phyloP scores from a whole-genome alignment of 305 asterid species.

The Plantago rigida region DNA sequence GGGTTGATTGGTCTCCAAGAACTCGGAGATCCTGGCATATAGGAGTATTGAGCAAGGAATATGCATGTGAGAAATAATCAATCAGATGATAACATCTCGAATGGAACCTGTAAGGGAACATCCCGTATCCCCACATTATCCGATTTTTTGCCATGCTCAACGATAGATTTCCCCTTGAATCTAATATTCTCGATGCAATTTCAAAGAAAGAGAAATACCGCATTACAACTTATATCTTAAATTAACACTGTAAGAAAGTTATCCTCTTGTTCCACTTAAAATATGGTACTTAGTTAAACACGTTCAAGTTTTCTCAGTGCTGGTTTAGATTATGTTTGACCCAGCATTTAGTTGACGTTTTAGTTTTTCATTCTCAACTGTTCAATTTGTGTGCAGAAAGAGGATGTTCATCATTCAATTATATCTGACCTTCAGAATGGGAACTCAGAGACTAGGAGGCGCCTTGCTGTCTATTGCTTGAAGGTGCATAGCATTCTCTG shows the following conservation, averaged over 20 bases:
- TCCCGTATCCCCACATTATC: no score
- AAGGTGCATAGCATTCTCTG: constrained; percentile 46
- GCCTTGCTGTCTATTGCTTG: constrained; percentile 92
- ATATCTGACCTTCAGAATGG: constrained; percentile 99
- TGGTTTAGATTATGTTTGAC: constrained; percentile 5
- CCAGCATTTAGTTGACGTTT: constrained; percentile 12
- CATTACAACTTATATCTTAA: constrained; percentile 8
- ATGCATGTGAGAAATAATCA: neutral
- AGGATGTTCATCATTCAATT: constrained; percentile 97
- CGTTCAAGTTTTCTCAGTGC: constrained; percentile 14
- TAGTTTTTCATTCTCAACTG: constrained; percentile 12
- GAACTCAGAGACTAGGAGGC: constrained; percentile 84
- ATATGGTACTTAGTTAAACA: constrained; percentile 9
- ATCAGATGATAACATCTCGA: neutral
- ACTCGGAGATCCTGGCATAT: constrained; percentile 1
- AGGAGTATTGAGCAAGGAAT: neutral
- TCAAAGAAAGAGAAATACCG: neutral
- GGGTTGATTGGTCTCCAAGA: neutral
- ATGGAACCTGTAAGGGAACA: neutral
- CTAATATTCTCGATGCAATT: neutral
- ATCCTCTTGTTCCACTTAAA: constrained; percentile 18
- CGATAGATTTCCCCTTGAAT: neutral
- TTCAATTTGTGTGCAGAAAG: constrained; percentile 59
- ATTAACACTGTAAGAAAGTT: constrained; percentile 10
- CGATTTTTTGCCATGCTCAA: neutral